Conservation (phyloP, 2,329 filamentous ascomycete genomes). For the Cladosporium austrohemisphaericum region DNA sequence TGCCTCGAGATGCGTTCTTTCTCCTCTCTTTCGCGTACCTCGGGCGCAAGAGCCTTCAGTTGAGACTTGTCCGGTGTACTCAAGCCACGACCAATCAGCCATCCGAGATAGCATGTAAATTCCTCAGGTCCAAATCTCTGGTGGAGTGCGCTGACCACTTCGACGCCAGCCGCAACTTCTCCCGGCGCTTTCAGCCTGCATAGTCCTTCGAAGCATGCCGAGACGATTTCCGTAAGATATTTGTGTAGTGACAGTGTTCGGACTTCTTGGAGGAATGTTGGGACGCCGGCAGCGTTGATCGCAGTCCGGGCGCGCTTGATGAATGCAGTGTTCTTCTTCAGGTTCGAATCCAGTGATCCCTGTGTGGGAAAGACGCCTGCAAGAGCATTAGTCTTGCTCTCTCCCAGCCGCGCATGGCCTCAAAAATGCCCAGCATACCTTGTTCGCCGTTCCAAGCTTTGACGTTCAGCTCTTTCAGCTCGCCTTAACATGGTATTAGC, state of each 20-base stretch:
- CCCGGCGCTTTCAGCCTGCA: conserved; percentile 85
- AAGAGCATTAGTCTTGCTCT: conserved; percentile 17
- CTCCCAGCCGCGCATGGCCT: too few species aligned
- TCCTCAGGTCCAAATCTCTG: conserved; percentile 88
- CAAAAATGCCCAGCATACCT: conserved; percentile 51
- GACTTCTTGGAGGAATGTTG: conserved; percentile 86
- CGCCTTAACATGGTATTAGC: conserved; percentile 54
- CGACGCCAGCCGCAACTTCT: conserved; percentile 88
- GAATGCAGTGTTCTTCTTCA: conserved; percentile 98
- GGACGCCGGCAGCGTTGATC: conserved; percentile 72
- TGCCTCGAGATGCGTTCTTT: conserved; percentile 88
- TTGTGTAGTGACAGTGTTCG: conserved; percentile 88
- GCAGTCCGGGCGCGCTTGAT: conserved; percentile 93
- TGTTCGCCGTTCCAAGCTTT: conserved; percentile 84
- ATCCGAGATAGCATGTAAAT: conserved; percentile 87
- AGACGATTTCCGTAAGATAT: conserved; percentile 95
- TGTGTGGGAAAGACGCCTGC: conserved; percentile 74
- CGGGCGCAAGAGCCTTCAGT: conserved; percentile 72
- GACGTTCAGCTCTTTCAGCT: conserved; percentile 84
- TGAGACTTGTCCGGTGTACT: conserved; percentile 82
- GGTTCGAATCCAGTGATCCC: conserved; percentile 81
- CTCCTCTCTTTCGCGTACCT: conserved; percentile 90
- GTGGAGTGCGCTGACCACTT: conserved; percentile 91
- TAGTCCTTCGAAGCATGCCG: conserved; percentile 89
- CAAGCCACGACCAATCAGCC: conserved; percentile 86